Percentiles rank a stretch among this genome's conserved stretches.
phyloP scores from a whole-genome alignment of 495 filamentous ascomycete genomes.

The Tuber magnatum region DNA sequence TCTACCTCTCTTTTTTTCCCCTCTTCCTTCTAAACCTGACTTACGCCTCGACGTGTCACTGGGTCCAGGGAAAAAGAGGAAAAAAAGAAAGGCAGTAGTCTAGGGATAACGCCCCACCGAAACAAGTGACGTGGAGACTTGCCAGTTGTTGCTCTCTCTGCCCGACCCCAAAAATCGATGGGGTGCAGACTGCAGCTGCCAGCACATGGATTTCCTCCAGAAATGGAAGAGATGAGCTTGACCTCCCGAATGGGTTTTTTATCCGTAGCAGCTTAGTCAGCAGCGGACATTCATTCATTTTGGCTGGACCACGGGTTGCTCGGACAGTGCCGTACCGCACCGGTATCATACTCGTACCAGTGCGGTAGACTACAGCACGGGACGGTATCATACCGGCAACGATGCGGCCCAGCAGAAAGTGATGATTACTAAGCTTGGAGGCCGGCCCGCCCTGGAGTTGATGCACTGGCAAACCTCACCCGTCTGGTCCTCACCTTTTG shows the following conservation, averaged over 20 bases:
- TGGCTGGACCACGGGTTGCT: too few species aligned
- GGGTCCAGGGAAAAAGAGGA: background rate
- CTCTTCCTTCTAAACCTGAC: background rate
- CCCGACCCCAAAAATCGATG: background rate
- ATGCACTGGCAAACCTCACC: background rate
- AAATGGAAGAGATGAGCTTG: slow-evolving; percentile 1
- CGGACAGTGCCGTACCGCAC: too few species aligned
- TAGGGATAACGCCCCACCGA: background rate
- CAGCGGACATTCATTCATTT: too few species aligned
- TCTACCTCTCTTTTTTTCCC: too few species aligned
- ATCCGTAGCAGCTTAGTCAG: background rate
- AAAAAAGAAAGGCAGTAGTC: background rate
- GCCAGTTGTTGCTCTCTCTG: slow-evolving; percentile 1
- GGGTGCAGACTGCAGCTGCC: background rate
- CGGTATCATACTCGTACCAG: too few species aligned
- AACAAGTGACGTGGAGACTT: slow-evolving; percentile 6
- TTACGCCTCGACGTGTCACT: background rate
- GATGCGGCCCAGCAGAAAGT: background rate
- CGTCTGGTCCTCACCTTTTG: background rate
- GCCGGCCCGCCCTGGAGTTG: background rate
- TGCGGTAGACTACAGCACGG: too few species aligned
- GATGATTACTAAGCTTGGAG: background rate
- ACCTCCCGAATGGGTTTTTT: background rate
- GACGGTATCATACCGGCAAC: too few species aligned
- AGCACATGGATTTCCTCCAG: background rate